A percentile compares a stretch with the other conserved stretches of the same genome.
These are phyloP conservation scores for Calonectria fujianensis DNA, from an alignment of 2,329 filamentous ascomycete genomes.

Conservation along the genomic window DNA sequence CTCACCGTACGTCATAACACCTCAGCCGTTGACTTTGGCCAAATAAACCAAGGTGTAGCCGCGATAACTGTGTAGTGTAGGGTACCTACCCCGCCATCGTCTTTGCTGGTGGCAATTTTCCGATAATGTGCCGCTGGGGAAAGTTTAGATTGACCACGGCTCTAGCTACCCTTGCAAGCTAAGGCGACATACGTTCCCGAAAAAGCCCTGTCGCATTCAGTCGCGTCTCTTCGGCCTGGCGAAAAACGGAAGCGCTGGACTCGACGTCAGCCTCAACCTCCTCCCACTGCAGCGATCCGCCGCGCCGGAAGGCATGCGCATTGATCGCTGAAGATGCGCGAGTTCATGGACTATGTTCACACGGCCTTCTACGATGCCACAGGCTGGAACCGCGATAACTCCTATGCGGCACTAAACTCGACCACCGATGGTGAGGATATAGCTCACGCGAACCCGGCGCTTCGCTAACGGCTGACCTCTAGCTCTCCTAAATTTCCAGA, in stretches of 20 bases:
- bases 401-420: conserved; percentile 89
- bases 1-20: background rate
- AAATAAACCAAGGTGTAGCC: background rate
- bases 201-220: conserved; percentile 17
- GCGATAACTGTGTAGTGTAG: conserved; percentile 9
- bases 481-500: conserved; percentile 92
- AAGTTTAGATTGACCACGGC: conserved; percentile 8
- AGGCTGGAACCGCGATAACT: conserved; percentile 93
- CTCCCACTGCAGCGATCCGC: conserved; percentile 31
- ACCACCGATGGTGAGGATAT: conserved; percentile 81
- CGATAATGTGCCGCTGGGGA: conserved; percentile 15
- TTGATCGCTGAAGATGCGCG: conserved; percentile 79
- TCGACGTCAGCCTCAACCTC: conserved; percentile 10
- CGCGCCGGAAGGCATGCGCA: conserved; percentile 55
- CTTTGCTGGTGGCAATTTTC: background rate
- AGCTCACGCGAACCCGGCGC: conserved; percentile 22
- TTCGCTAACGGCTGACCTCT: conserved; percentile 45
- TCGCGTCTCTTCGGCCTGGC: conserved; percentile 1
- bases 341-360: conserved; percentile 98
- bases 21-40: background rate
- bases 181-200: conserved; percentile 10
- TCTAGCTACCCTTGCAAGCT: conserved; percentile 12
- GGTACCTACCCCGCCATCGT: conserved; percentile 5
- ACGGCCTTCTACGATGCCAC: conserved; percentile 91
- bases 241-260: conserved; percentile 14